A percentile compares a stretch with the other conserved stretches of the same genome.
phyloP scores from a whole-genome alignment of 352 stramenopile species.

The Albugo laibachii region DNA sequence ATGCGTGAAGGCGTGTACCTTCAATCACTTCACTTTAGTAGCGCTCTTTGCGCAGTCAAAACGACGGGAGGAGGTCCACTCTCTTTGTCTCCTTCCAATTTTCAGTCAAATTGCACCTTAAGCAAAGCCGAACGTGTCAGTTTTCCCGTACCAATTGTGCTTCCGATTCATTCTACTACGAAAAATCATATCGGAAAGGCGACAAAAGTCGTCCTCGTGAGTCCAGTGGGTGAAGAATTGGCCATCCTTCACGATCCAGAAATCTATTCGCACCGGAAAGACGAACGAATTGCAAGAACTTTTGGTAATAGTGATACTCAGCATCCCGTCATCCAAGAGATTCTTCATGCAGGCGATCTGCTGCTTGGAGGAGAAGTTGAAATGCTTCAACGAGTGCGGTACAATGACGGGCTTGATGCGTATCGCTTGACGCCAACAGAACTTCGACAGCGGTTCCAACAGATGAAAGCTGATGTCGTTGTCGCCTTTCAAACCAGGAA shows the following conservation, averaged over 20 bases:
- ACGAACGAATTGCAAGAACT: slow-evolving; percentile 94
- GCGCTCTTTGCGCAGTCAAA: slow-evolving; percentile 88
- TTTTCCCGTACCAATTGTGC: slow-evolving; percentile 95
- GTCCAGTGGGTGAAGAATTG: slow-evolving; percentile 85
- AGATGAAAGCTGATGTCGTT: slow-evolving; percentile 91
- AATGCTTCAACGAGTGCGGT: slow-evolving; percentile 87
- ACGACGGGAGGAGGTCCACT: slow-evolving; percentile 70
- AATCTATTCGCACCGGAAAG: slow-evolving; percentile 93
- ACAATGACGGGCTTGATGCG: slow-evolving; percentile 94
- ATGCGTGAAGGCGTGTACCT: slow-evolving; percentile 95
- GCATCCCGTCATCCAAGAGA: slow-evolving; percentile 94
- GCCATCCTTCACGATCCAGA: slow-evolving; percentile 88
- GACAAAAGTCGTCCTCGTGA: slow-evolving; percentile 83
- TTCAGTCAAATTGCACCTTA: slow-evolving; percentile 73
- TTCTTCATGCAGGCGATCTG: slow-evolving; percentile 88
- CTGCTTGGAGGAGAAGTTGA: slow-evolving; percentile 93
- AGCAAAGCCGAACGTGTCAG: slow-evolving; percentile 79
- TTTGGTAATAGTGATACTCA: slow-evolving; percentile 92
- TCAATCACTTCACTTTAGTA: slow-evolving; percentile 95
- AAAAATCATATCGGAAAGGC: slow-evolving; percentile 76
- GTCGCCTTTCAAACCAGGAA: slow-evolving; percentile 97
- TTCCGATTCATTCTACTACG: slow-evolving; percentile 85
- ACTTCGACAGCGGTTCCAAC: slow-evolving; percentile 85
- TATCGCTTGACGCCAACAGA: slow-evolving; percentile 90
- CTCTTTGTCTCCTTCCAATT: slow-evolving; percentile 84